Evolutionary conservation across 495 filamentous ascomycete species (phyloP), one percentile per base, ranked within the genome.

Genomic region (Tuber magnatum): DNA sequence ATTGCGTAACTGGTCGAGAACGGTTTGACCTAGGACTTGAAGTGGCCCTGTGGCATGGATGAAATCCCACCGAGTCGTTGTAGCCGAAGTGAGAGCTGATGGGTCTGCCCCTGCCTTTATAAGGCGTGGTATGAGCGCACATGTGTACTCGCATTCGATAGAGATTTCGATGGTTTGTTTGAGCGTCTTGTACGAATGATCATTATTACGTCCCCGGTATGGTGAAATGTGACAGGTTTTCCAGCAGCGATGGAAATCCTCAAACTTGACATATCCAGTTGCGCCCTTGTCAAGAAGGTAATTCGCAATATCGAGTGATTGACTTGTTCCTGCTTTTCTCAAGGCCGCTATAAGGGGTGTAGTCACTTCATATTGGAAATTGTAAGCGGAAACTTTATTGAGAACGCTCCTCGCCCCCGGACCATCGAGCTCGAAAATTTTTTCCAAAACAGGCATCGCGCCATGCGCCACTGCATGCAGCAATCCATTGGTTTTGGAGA

Each of bases 331-430:
- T 0, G 91, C 91, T 8, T 86, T 82, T 18, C 12, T 65, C 14
- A 65, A 35, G 32, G 56, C 56, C 7, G 28, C 5, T 65, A 7
- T 65, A 65, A 65, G 56, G 28, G 56, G 56, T 35, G 56, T 65
- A 1, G 83, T 86, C 40, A 81, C 83, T 3, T 77, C 71, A 20
- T 71, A 1, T 74, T 88, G 84, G 76, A 81, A 3, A 75, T 80
- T 41, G 51, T 42, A 89, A 85, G 28, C 8, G 28, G 56, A 65
- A 20, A 35, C 56, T 35, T 91, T 88, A 73, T 93, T 91, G 73
- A 93, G 84, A 32, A 91, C 89, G 22, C 87, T 86, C 73, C 87
- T 86, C 39, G 89, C 84, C 5, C 87, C 90, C 2, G 88, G 86
- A 43, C 83, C 84, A 77, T 93, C 91, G n/a, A 87, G 81, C 16